Conservation (phyloP, 108 stramenopile genomes). For the Craspedostauros australis region DNA sequence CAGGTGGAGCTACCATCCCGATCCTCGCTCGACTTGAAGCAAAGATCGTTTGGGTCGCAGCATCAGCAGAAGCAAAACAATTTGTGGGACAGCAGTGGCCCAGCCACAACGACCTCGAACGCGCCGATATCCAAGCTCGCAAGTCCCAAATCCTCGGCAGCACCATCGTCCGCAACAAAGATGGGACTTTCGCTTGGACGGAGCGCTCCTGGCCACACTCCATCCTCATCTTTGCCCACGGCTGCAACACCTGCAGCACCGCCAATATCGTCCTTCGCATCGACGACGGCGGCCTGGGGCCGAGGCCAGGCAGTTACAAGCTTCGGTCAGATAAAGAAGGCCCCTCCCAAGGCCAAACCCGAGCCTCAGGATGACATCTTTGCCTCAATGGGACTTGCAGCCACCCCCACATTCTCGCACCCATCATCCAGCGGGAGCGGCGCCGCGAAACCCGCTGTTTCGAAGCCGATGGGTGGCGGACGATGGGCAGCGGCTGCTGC, state of each 20-base stretch:
- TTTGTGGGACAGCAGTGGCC: neutral
- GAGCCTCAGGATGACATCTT: slow-evolving; percentile 44
- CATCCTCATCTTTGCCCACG: neutral
- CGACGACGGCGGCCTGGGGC: neutral
- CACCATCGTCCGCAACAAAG: neutral
- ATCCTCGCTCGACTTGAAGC: slow-evolving; percentile 1
- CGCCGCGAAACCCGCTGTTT: neutral
- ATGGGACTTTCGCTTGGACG: neutral
- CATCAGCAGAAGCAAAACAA: neutral
- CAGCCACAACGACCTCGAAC: neutral
- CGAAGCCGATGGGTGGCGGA: neutral
- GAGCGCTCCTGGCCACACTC: too few species aligned
- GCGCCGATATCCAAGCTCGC: too few species aligned
- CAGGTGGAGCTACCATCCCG: neutral
- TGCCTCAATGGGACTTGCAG: slow-evolving; percentile 47
- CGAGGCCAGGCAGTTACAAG: slow-evolving; percentile 6
- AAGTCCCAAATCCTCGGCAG: too few species aligned
- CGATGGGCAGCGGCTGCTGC: slow-evolving; percentile 1
- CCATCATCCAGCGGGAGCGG: neutral
- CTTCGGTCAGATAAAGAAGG: slow-evolving; percentile 4
- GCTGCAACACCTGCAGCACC: neutral
- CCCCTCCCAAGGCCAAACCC: neutral
- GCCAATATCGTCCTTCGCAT: neutral
- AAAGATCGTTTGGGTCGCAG: neutral
- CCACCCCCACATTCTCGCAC: slow-evolving; percentile 29